A percentile compares a stretch with the other conserved stretches of the same genome.
Evolutionary conservation across 2,329 filamentous ascomycete species (phyloP).

Genomic region (Pseudogymnoascus sp.): DNA sequence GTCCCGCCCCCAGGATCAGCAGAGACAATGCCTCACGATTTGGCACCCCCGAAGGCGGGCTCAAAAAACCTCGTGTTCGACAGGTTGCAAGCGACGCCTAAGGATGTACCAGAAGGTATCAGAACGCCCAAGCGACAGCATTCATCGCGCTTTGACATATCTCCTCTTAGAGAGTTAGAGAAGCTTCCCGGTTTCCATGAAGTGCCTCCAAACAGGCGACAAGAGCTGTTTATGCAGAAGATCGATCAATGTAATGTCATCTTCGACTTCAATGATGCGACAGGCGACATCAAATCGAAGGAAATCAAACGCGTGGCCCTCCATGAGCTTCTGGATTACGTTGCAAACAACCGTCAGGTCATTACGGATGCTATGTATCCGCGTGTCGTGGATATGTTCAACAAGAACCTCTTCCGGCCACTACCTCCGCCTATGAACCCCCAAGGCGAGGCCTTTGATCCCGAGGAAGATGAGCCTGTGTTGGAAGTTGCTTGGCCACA

Average conservation of each 20-base stretch:
- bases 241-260: slow-evolving; percentile 99
- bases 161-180: slow-evolving; percentile 90
- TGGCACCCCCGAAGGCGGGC: slow-evolving; percentile 86
- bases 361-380: slow-evolving; percentile 99
- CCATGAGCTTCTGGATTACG: slow-evolving; percentile 94
- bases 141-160: slow-evolving; percentile 96
- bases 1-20: slow-evolving; percentile 85
- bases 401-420: slow-evolving; percentile 94
- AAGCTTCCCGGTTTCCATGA: slow-evolving; percentile 98
- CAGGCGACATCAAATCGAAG: slow-evolving; percentile 98
- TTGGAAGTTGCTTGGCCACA: slow-evolving; percentile 98
- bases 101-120: slow-evolving; percentile 92
- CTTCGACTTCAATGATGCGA: slow-evolving; percentile 98
- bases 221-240: slow-evolving; percentile 99
- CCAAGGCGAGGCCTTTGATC: slow-evolving; percentile 95
- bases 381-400: slow-evolving; percentile 97
- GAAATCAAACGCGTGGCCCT: slow-evolving; percentile 96
- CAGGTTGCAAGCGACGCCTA: slow-evolving; percentile 84
- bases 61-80: slow-evolving; percentile 86
- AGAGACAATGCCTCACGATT: slow-evolving; percentile 96
- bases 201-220: slow-evolving; percentile 85
- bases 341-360: slow-evolving; percentile 95
- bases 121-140: slow-evolving; percentile 94
- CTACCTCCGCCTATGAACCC: slow-evolving; percentile 97
- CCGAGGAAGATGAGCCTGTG: slow-evolving; percentile 96